Conservation (phyloP, 2,329 filamentous ascomycete species). For the Calonectria naviculata region DNA sequence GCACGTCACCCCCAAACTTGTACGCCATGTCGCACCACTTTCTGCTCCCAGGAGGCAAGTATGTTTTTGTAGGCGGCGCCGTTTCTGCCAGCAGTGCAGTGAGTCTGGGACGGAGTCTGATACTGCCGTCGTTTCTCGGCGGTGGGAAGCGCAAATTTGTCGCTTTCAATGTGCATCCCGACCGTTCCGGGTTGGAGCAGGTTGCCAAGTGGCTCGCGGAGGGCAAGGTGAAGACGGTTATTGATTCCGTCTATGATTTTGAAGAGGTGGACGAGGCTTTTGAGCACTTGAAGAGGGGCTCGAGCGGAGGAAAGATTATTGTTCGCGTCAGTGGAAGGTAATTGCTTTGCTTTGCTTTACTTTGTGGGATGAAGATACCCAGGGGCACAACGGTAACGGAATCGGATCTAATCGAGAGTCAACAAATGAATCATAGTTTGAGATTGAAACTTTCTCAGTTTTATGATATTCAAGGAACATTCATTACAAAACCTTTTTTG, state of each 20-base stretch:
- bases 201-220: slow-evolving; percentile 67
- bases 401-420: background rate
- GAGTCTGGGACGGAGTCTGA: slow-evolving; percentile 38
- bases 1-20: slow-evolving; percentile 58
- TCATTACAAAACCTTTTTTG: too few relatives aligned
- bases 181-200: slow-evolving; percentile 57
- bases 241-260: slow-evolving; percentile 67
- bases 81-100: slow-evolving; percentile 39
- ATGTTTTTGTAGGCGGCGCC: slow-evolving; percentile 61
- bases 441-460: background rate
- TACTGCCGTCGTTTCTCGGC: slow-evolving; percentile 49
- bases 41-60: slow-evolving; percentile 59
- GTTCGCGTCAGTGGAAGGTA: slow-evolving; percentile 36
- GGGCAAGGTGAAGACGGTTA: slow-evolving; percentile 65
- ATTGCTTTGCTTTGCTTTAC: background rate
- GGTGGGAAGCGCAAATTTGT: slow-evolving; percentile 56
- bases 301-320: slow-evolving; percentile 72
- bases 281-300: slow-evolving; percentile 67
- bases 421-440: background rate
- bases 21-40: slow-evolving; percentile 65
- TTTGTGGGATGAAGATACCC: slow-evolving; percentile 17
- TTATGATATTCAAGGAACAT: too few relatives aligned
- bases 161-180: slow-evolving; percentile 52
- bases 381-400: background rate
- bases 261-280: slow-evolving; percentile 67